A percentile compares a stretch with the other conserved stretches of the same genome.
Evolutionary conservation across 2,329 filamentous ascomycete genomes (phyloP).

Genomic region (Aspergillus udagawae): DNA sequence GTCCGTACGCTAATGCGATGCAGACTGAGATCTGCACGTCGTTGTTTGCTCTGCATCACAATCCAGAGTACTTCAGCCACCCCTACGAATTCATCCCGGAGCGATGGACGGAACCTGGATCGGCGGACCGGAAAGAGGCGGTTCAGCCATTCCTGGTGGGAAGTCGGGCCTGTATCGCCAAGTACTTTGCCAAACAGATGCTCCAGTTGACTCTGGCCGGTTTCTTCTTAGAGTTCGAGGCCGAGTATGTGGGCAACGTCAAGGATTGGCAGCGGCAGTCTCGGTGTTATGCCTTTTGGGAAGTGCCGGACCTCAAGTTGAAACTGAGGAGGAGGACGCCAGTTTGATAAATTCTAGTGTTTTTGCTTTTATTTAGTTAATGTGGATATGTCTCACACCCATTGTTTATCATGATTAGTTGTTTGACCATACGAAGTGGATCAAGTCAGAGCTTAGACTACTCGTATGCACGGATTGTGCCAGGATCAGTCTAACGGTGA

Average conservation of each 20-base stretch:
- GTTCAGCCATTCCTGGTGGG: constrained; percentile 24
- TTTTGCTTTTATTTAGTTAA: no score
- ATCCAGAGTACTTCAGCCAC: constrained; percentile 25
- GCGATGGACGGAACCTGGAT: constrained; percentile 27
- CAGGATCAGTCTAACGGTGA: no score
- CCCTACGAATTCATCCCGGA: constrained; percentile 29
- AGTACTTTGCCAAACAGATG: constrained; percentile 26
- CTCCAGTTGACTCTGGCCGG: constrained; percentile 20
- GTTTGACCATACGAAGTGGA: background rate
- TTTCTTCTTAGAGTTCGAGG: constrained; percentile 23
- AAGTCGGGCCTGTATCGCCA: constrained; percentile 23
- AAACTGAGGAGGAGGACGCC: constrained; percentile 2
- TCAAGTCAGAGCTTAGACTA: no score
- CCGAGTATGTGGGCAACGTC: constrained; percentile 17
- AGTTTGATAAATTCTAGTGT: background rate
- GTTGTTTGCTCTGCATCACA: constrained; percentile 29
- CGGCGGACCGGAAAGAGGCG: constrained; percentile 20
- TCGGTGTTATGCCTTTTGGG: constrained; percentile 25
- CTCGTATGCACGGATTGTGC: no score
- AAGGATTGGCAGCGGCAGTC: constrained; percentile 22
- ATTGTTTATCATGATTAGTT: background rate
- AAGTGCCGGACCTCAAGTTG: constrained; percentile 20
- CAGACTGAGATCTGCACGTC: constrained; percentile 26
- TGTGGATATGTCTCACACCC: no score
- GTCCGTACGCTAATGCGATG: no score